phyloP scores from a whole-genome alignment of 2,329 filamentous ascomycete species.

The Stachybotrys elegans region DNA sequence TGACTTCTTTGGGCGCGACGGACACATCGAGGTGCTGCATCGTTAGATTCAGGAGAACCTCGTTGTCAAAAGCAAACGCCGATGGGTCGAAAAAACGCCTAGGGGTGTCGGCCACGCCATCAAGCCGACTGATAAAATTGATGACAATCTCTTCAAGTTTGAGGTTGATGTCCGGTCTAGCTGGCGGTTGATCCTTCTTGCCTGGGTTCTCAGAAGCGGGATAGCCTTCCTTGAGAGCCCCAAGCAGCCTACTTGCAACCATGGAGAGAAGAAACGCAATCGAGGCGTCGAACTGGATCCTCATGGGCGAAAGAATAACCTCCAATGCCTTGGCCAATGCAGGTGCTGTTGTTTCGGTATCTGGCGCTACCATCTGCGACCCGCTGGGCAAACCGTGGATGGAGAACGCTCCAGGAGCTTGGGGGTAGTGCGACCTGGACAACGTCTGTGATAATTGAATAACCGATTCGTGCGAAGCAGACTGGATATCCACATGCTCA shows the following conservation, averaged over 20 bases:
- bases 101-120: conserved; percentile 46
- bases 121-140: conserved; percentile 50
- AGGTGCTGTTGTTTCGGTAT: conserved; percentile 9
- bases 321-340: conserved; percentile 31
- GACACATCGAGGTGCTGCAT: conserved; percentile 38
- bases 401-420: conserved; percentile 60
- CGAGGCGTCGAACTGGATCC: conserved; percentile 50
- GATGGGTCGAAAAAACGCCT: conserved; percentile 37
- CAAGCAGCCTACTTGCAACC: conserved; percentile 43
- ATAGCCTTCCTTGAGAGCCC: conserved; percentile 31
- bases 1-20: conserved; percentile 15
- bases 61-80: conserved; percentile 36
- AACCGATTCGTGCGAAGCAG: conserved; percentile 20
- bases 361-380: background rate
- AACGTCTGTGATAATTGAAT: conserved; percentile 24
- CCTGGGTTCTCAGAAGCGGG: conserved; percentile 11
- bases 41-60: conserved; percentile 47
- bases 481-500: conserved; percentile 34
- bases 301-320: conserved; percentile 45
- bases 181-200: background rate
- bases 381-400: too few species aligned
- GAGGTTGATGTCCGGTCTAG: conserved; percentile 36
- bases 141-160: conserved; percentile 45
- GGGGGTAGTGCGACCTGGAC: conserved; percentile 36
- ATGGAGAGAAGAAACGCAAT: conserved; percentile 50